Conservation (phyloP, 2,329 filamentous ascomycete genomes). For the Ampelomyces quisqualis region DNA sequence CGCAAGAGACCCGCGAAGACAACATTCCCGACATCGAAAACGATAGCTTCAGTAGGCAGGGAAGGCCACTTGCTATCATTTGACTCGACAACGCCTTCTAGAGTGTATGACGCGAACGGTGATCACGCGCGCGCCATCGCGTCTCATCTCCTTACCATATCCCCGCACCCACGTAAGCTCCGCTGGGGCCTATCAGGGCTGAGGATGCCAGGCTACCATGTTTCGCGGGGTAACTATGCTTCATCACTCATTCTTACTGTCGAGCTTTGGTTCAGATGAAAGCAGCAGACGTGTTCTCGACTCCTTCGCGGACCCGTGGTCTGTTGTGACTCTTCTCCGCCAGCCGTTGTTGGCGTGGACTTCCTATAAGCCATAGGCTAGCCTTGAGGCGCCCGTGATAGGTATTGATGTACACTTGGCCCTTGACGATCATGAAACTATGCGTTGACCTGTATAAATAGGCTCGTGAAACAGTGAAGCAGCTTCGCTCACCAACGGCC, state of each 20-base stretch:
- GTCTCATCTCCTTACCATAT: no score
- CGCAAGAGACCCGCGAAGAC: background rate
- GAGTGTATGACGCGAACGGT: constrained; percentile 10
- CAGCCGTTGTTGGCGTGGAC: background rate
- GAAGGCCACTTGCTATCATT: background rate
- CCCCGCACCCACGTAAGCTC: no score
- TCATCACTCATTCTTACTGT: no score
- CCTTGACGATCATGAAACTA: no score
- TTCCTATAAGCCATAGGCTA: background rate
- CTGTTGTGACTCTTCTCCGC: background rate
- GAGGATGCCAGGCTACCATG: no score
- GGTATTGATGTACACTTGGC: constrained; percentile 2
- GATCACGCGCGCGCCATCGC: constrained; percentile 25
- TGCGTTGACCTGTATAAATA: no score
- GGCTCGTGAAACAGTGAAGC: no score
- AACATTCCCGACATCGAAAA: background rate
- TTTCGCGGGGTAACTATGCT: no score
- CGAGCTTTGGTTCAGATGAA: no score
- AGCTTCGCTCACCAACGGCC: no score
- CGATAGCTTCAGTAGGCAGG: no score
- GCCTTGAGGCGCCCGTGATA: constrained; percentile 9
- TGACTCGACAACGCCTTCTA: background rate
- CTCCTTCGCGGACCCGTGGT: background rate
- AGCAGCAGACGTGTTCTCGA: background rate
- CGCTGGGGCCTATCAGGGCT: no score